Base-by-base conservation (phyloP, 2,329 filamentous ascomycete species). In the Stylonectria norvegica region DNA sequence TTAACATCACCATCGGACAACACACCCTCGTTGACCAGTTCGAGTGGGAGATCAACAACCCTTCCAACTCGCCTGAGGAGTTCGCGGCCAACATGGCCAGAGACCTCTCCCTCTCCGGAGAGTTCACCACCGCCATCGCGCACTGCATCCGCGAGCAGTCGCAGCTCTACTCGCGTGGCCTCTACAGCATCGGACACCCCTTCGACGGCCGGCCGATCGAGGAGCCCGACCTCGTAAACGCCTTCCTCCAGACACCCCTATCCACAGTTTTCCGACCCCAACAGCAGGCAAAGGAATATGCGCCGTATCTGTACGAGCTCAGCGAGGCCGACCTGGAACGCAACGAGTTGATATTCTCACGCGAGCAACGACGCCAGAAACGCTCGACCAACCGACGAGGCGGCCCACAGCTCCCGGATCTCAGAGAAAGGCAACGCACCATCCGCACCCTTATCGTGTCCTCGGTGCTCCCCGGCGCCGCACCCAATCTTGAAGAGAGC, bases 21-120 rank as follows among this genome's bases (percentile, higher is more conserved):
- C 88, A 95, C 59, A 97, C 90, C 0, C 73, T 98, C 18, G 85
- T 96, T 23, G 93, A 98, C 58, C 93, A 97, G 62, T 97, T 98
- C 47, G 93, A 98, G 66, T 98, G 93, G 93, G 93, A 98, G 56
- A 89, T 97, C 61, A 97, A 97, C 66, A 94, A 95, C 62, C 86
- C 90, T 0, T 71, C 85, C 39, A 98, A 98, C 63, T 94, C 86
- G 0, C 89, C 93, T 3, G 93, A 98, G 66, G 89, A 95, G 42
- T 98, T 98, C 63, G 93, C 93, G 18, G 73, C 79, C 46, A 83
- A 83, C 60, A 95, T 97, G 88, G 83, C 90, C 0, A 80, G 82
- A 43, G 93, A 98, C 58, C 75, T 98, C 18, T 90, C 90, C 4
- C 76, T 98, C 14, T 89, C 88, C 1, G 93, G 93, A 49, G 93